Percentiles rank a stretch among this genome's conserved stretches.
phyloP scores from a whole-genome alignment of 2,329 filamentous ascomycete genomes.

The Chrysoporthe deuterocubensis region DNA sequence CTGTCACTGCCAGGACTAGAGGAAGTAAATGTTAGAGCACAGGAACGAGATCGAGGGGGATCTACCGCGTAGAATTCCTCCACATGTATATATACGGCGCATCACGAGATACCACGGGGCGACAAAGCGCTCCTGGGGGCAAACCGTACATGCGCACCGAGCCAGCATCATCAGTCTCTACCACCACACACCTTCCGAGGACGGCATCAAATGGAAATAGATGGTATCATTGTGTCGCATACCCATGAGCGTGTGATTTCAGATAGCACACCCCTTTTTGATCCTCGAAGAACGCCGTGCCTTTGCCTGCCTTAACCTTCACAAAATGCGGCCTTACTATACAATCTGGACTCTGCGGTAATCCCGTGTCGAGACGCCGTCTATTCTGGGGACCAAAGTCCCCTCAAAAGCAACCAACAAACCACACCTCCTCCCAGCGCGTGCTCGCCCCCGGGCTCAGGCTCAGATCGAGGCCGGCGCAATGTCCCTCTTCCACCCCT shows the following conservation, averaged over 20 bases:
- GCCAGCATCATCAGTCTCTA: too few relatives aligned
- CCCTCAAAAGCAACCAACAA: neutral
- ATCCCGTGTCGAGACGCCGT: neutral
- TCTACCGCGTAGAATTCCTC: neutral
- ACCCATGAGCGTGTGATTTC: neutral
- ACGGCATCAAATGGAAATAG: neutral
- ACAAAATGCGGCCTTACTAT: neutral
- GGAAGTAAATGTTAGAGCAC: too few relatives aligned
- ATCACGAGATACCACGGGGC: neutral
- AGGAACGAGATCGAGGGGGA: too few relatives aligned
- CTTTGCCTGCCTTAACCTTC: neutral
- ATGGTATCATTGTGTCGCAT: constrained; percentile 14
- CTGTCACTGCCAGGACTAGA: too few relatives aligned
- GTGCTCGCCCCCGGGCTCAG: too few relatives aligned
- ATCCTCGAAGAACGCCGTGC: neutral
- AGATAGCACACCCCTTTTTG: constrained; percentile 6
- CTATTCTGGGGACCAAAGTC: neutral
- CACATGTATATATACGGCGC: neutral
- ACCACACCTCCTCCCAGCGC: too few relatives aligned
- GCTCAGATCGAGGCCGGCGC: constrained; percentile 59
- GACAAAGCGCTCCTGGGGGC: neutral
- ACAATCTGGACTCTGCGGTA: constrained; percentile 1
- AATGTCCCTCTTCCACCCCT: constrained; percentile 79
- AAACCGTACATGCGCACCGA: neutral
- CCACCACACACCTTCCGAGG: neutral